These are phyloP conservation scores for Phytophthora pini DNA, from an alignment of 352 stramenopile species.

Conservation along the genomic window DNA sequence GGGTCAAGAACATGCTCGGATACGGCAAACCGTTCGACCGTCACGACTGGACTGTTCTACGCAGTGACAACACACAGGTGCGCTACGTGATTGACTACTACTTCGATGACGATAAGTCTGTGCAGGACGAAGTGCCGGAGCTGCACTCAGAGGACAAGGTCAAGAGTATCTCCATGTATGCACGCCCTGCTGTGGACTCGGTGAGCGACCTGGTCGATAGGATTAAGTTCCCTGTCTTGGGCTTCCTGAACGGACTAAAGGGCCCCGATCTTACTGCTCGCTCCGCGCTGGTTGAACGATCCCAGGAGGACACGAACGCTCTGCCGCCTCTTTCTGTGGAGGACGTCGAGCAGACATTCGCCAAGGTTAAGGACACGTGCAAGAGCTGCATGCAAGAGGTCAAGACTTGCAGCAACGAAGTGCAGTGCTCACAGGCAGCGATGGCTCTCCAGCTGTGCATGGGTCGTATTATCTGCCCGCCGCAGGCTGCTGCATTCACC, in stretches of 20 bases:
- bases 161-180: conserved; percentile 91
- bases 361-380: conserved; percentile 86
- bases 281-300: conserved; percentile 56
- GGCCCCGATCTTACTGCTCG: conserved; percentile 59
- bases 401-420: conserved; percentile 77
- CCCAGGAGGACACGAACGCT: conserved; percentile 44
- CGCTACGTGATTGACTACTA: conserved; percentile 99
- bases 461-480: conserved; percentile 83
- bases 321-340: conserved; percentile 57
- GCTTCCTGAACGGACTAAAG: conserved; percentile 55
- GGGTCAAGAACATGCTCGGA: conserved; percentile 89
- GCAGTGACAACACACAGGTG: conserved; percentile 89
- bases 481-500: conserved; percentile 70
- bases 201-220: conserved; percentile 75
- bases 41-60: conserved; percentile 98
- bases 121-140: conserved; percentile 79
- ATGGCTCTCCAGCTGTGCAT: conserved; percentile 92
- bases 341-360: conserved; percentile 85
- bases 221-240: conserved; percentile 79
- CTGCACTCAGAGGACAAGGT: conserved; percentile 86
- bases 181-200: conserved; percentile 84
- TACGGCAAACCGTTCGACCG: conserved; percentile 96
- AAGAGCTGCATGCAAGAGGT: conserved; percentile 81
- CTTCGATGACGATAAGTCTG: conserved; percentile 89
- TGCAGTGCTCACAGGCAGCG: conserved; percentile 84